These are phyloP conservation scores for Datisca glomerata DNA, from an alignment of 306 rosid species.

Conservation along the genomic window DNA sequence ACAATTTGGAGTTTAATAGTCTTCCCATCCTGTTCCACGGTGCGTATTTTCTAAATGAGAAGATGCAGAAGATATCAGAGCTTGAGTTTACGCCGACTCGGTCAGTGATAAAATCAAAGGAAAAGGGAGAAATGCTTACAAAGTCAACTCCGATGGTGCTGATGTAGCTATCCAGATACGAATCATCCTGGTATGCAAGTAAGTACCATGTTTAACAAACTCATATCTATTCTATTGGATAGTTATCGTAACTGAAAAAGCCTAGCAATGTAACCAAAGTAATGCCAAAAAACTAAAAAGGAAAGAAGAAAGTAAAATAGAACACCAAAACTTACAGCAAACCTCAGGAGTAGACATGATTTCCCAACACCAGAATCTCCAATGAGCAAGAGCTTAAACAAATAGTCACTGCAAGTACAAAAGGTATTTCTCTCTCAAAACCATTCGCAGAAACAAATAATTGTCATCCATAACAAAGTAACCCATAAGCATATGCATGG, in stretches of 20 bases:
- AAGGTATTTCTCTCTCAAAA: background rate
- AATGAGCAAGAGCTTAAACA: conserved; percentile 91
- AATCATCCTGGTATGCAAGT: conserved; percentile 99
- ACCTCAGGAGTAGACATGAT: conserved; percentile 98
- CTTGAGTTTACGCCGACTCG: conserved; percentile 5
- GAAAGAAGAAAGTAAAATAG: background rate
- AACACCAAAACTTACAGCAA: conserved; percentile 67
- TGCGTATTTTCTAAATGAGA: conserved; percentile 73
- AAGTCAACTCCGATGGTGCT: conserved; percentile 99
- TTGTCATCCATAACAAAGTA: conserved; percentile 2
- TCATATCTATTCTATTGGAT: no score
- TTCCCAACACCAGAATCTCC: conserved; percentile 99
- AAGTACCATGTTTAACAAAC: background rate
- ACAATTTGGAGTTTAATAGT: conserved; percentile 95
- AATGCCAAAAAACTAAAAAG: conserved; percentile 3
- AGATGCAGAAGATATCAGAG: conserved; percentile 12
- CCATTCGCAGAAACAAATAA: conserved; percentile 1
- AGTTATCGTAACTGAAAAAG: background rate
- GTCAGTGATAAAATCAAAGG: conserved; percentile 1
- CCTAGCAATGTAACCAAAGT: background rate
- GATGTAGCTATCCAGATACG: conserved; percentile 98
- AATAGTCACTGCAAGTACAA: conserved; percentile 58
- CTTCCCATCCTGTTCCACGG: conserved; percentile 84
- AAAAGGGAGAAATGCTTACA: conserved; percentile 40
- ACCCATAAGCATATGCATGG: background rate